Percentiles rank a stretch among this genome's conserved stretches.
phyloP scores from a whole-genome alignment of 2,329 filamentous ascomycete species.

The Dactylellina parvicollis region DNA sequence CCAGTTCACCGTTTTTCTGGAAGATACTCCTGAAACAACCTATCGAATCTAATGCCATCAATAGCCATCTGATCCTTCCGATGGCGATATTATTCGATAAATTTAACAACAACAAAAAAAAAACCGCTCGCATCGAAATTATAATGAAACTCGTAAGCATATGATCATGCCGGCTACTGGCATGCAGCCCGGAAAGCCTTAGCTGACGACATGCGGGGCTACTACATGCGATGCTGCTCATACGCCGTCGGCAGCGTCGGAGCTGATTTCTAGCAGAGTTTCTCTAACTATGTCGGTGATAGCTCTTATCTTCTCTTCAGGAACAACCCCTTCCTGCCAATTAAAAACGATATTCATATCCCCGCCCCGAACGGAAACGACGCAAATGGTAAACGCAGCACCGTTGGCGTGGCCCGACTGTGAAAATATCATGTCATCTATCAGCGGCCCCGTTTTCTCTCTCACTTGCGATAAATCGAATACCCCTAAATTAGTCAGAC shows the following conservation, averaged over 20 bases:
- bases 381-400: constrained; percentile 37
- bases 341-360: constrained; percentile 49
- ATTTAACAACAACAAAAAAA: background rate
- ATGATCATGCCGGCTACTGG: constrained; percentile 6
- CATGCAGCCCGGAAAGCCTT: constrained; percentile 6
- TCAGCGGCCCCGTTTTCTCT: background rate
- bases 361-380: constrained; percentile 27
- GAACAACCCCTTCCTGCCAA: constrained; percentile 35
- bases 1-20: constrained; percentile 1
- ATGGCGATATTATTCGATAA: background rate
- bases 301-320: constrained; percentile 9
- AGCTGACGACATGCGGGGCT: constrained; percentile 2
- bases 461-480: background rate
- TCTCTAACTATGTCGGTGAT: constrained; percentile 7
- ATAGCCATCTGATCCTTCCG: background rate
- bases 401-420: constrained; percentile 37
- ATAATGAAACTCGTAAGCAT: background rate
- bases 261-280: background rate
- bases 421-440: constrained; percentile 43
- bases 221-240: background rate
- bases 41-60: constrained; percentile 1
- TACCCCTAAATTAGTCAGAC: constrained; percentile 35
- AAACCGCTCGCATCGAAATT: background rate
- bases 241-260: background rate
- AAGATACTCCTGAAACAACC: background rate